phyloP scores from a whole-genome alignment of 441 rosid genomes.

The Gossypium schwendimanii region DNA sequence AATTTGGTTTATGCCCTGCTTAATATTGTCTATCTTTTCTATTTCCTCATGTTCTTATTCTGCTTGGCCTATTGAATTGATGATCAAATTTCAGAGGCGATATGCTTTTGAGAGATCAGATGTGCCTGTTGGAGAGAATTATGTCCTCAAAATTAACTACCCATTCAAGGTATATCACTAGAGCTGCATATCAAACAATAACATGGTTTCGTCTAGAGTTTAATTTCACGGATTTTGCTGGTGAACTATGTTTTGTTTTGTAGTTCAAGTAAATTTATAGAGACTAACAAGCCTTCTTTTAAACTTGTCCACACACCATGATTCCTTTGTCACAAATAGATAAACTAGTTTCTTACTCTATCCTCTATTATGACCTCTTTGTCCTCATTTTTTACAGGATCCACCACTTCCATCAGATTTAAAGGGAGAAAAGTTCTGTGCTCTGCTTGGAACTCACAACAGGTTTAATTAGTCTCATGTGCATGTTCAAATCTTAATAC shows the following conservation, averaged over 20 bases:
- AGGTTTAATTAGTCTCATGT: slow-evolving; percentile 43
- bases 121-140: slow-evolving; percentile 76
- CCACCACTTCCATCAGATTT: slow-evolving; percentile 85
- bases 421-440: slow-evolving; percentile 68
- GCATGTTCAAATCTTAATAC: background rate
- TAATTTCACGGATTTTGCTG: background rate
- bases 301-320: slow-evolving; percentile 7
- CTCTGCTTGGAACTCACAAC: slow-evolving; percentile 81
- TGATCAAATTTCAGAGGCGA: slow-evolving; percentile 52
- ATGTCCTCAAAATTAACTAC: slow-evolving; percentile 76
- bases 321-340: slow-evolving; percentile 2
- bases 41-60: slow-evolving; percentile 5
- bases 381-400: slow-evolving; percentile 43
- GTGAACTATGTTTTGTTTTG: background rate
- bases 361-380: background rate
- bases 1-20: background rate
- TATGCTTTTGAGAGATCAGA: slow-evolving; percentile 79
- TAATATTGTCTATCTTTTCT: background rate
- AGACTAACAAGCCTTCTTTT: background rate
- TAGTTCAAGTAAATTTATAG: background rate
- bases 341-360: background rate
- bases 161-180: slow-evolving; percentile 67
- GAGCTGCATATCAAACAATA: slow-evolving; percentile 4
- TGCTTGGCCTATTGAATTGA: slow-evolving; percentile 14
- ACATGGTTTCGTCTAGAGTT: background rate